Percentiles rank a stretch among this genome's conserved stretches.
These are phyloP conservation scores for Fraxinus pennsylvanica DNA, from an alignment of 257 asterid species.

Conservation along the genomic window DNA sequence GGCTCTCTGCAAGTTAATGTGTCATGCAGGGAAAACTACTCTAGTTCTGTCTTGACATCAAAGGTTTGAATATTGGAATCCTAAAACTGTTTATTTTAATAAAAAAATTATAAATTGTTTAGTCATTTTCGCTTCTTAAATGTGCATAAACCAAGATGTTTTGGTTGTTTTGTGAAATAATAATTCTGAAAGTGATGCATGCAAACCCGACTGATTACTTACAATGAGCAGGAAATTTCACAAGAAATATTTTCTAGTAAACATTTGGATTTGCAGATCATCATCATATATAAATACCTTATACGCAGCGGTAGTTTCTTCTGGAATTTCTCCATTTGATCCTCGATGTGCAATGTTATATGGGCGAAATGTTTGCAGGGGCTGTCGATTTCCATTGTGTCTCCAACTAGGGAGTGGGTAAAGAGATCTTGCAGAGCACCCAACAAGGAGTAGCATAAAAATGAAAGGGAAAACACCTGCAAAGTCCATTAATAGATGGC, in stretches of 20 bases:
- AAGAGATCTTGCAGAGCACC: constrained; percentile 74
- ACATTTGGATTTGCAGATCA: not conserved
- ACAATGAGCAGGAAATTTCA: not conserved
- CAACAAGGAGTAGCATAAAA: constrained; percentile 65
- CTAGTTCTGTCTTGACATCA: not conserved
- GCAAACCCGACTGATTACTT: not conserved
- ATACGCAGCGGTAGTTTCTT: constrained; percentile 86
- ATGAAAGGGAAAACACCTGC: constrained; percentile 63
- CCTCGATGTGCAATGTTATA: constrained; percentile 97
- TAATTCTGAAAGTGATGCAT: not conserved
- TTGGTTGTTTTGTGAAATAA: not conserved
- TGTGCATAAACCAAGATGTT: constrained; percentile 7
- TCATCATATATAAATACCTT: constrained; percentile 43
- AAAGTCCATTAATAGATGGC: constrained; percentile 21
- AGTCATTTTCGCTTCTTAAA: not conserved
- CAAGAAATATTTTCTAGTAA: not conserved
- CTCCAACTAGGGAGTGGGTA: constrained; percentile 92
- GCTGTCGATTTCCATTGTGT: constrained; percentile 69
- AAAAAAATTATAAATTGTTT: not conserved
- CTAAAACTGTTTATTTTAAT: not conserved
- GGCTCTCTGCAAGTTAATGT: constrained; percentile 72
- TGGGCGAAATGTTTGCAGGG: constrained; percentile 86
- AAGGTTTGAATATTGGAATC: not conserved
- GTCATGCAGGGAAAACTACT: not conserved
- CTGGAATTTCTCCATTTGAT: constrained; percentile 96